Base-by-base conservation (phyloP, 371 early-diverging fungal genomes). In the Rhizopus sp. region DNA sequence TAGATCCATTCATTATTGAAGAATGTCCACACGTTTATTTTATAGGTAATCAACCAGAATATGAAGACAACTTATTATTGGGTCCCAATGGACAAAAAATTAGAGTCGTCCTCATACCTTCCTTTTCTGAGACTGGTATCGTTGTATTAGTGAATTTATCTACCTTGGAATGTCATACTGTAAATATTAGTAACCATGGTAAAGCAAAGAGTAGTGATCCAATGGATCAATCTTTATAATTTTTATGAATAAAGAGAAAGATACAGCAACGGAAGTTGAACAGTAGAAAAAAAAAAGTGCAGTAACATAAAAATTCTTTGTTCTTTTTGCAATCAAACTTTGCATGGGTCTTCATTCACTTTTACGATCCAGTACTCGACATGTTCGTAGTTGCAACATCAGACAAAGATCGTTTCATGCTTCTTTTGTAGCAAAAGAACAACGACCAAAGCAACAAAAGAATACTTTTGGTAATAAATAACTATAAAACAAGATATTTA, bases 41-140 rank as follows among this genome's bases (percentile, higher is more conserved):
- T 69, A 70, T 94, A 29, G 97, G 95, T n/a, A 95, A 94, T 67
- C 97, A 96, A 62, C 81, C 81, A 23, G 66, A 76, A 50, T 94
- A 89, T 66, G 86, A 77, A n/a, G 85, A 89, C 6, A 8, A 17
- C 30, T 3, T 37, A 13, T 16, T 44, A 23, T 37, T 53, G 80
- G 85, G 83, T 4, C 60, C 73, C 6, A 55, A 75, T 12, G 80
- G 80, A 5, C 82, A 84, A 60, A 69, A 68, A 32, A 75, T 83
- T 6, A 70, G 88, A n/a, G 76, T 89, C 5, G 66, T 91, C 0
- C 68, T 85, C 31, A 75, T 91, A 0, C 89, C 91, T 6, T 79
- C 86, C 0, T 91, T 91, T 67, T 51, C 80, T 15, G 61, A 81
- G 17, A 81, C 87, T 13, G 74, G 79, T 3, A 73, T 74, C n/a